A percentile compares a stretch with the other conserved stretches of the same genome.
Evolutionary conservation across 352 stramenopile genomes (phyloP).

Genomic region (Phytophthora sojae): DNA sequence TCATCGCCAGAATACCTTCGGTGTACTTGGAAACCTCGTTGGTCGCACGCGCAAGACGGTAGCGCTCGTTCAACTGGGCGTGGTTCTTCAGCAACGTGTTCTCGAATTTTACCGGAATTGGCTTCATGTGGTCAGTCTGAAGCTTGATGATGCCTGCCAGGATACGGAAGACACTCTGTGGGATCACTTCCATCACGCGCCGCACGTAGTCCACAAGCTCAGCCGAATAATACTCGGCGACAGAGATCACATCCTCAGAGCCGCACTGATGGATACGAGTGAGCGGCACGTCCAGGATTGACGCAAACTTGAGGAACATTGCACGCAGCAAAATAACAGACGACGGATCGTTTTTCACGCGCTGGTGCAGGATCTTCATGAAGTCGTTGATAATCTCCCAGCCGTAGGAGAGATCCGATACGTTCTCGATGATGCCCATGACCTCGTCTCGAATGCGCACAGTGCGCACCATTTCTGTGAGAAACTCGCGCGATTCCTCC

Average conservation of each 20-base stretch:
- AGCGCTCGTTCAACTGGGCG: conserved; percentile 92
- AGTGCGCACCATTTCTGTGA: conserved; percentile 96
- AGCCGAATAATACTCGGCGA: conserved; percentile 95
- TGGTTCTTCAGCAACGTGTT: conserved; percentile 93
- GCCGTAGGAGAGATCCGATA: conserved; percentile 95
- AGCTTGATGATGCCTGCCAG: conserved; percentile 94
- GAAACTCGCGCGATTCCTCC: conserved; percentile 90
- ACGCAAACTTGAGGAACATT: conserved; percentile 96
- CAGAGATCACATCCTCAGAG: conserved; percentile 92
- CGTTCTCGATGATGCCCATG: conserved; percentile 93
- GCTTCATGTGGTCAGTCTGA: conserved; percentile 92
- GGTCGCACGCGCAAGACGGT: conserved; percentile 92
- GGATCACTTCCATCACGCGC: conserved; percentile 95
- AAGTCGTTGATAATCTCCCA: conserved; percentile 97
- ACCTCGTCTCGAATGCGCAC: conserved; percentile 94
- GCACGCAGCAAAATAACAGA: conserved; percentile 94
- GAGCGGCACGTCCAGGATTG: conserved; percentile 94
- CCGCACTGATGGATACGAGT: conserved; percentile 93
- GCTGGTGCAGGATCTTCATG: conserved; percentile 93
- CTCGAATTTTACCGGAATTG: conserved; percentile 93
- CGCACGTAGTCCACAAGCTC: conserved; percentile 96
- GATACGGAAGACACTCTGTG: conserved; percentile 95
- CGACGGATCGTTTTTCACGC: conserved; percentile 93
- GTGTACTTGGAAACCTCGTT: conserved; percentile 97
- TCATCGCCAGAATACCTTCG: conserved; percentile 95